Percentiles rank a stretch among this genome's conserved stretches.
Evolutionary conservation across 192 early-diverging fungal species (phyloP).

Genomic region (Coemansia sp.): DNA sequence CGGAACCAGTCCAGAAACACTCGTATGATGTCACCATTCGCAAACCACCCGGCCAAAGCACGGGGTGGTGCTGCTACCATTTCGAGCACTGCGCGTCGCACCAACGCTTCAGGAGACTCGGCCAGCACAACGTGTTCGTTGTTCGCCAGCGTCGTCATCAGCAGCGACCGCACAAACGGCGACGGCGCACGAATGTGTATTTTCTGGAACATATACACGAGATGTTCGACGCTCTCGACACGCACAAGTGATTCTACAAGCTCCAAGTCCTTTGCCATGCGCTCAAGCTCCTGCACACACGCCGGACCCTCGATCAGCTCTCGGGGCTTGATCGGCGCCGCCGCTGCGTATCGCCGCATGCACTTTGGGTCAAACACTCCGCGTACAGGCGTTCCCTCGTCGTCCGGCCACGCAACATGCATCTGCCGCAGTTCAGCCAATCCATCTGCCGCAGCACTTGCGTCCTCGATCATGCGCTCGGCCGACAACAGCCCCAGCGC

Average conservation of each 20-base stretch:
- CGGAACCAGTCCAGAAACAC: conserved; percentile 41
- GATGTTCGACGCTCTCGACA: conserved; percentile 19
- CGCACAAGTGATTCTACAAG: conserved; percentile 9
- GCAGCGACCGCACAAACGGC: conserved; percentile 41
- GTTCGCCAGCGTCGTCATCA: conserved; percentile 21
- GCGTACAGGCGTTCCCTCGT: conserved; percentile 11
- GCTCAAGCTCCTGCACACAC: conserved; percentile 12
- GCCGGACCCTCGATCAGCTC: conserved; percentile 11
- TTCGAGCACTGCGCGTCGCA: conserved; percentile 23
- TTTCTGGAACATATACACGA: conserved; percentile 22
- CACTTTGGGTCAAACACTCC: conserved; percentile 43
- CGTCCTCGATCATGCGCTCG: conserved; percentile 11
- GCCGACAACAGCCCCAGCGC: conserved; percentile 13
- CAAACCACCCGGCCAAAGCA: conserved; percentile 5
- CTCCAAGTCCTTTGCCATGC: conserved; percentile 14
- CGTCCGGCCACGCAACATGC: background rate
- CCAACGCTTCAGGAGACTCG: conserved; percentile 18
- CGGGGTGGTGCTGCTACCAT: conserved; percentile 5
- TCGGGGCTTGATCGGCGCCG: conserved; percentile 38
- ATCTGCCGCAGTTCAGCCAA: conserved; percentile 5
- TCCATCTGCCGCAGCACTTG: conserved; percentile 4
- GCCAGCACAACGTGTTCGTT: conserved; percentile 17
- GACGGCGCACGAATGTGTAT: conserved; percentile 12
- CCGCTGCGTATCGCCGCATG: conserved; percentile 44
- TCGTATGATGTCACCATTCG: conserved; percentile 15